A percentile compares a stretch with the other conserved stretches of the same genome.
phyloP scores from a whole-genome alignment of 2,329 filamentous ascomycete genomes.

The Phaeoacremonium minimum region DNA sequence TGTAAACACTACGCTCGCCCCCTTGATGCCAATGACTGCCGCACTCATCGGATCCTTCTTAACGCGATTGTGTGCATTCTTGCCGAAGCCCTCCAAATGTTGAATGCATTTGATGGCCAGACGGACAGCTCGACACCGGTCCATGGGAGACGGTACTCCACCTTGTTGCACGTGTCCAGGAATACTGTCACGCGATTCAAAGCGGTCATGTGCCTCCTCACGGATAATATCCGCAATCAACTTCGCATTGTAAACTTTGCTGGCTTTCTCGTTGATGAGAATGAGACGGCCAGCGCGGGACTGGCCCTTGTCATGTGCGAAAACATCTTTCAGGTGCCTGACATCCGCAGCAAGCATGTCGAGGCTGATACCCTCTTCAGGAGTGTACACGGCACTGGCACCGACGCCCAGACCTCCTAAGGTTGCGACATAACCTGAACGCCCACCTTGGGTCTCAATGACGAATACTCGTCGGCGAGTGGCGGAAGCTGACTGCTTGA shows the following conservation, averaged over 20 bases:
- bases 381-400: conserved; percentile 90
- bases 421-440: conserved; percentile 89
- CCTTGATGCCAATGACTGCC: conserved; percentile 87
- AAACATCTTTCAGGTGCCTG: conserved; percentile 79
- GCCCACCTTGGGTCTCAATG: conserved; percentile 94
- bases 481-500: conserved; percentile 93
- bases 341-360: conserved; percentile 92
- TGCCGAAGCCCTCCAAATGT: conserved; percentile 76
- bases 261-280: conserved; percentile 93
- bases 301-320: conserved; percentile 80
- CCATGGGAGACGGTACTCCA: conserved; percentile 90
- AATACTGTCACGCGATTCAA: conserved; percentile 87
- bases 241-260: conserved; percentile 84
- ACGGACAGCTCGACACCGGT: conserved; percentile 85
- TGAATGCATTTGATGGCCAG: conserved; percentile 93
- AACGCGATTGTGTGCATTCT: conserved; percentile 62
- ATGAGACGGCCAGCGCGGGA: conserved; percentile 89
- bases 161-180: conserved; percentile 95
- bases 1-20: conserved; percentile 83
- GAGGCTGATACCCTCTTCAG: conserved; percentile 90
- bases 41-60: conserved; percentile 69
- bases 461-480: conserved; percentile 93
- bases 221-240: conserved; percentile 94
- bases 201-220: conserved; percentile 85
- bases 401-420: conserved; percentile 89